These are phyloP conservation scores for Trypanosoma congolense DNA, from an alignment of 208 protist genomes.

Conservation along the genomic window DNA sequence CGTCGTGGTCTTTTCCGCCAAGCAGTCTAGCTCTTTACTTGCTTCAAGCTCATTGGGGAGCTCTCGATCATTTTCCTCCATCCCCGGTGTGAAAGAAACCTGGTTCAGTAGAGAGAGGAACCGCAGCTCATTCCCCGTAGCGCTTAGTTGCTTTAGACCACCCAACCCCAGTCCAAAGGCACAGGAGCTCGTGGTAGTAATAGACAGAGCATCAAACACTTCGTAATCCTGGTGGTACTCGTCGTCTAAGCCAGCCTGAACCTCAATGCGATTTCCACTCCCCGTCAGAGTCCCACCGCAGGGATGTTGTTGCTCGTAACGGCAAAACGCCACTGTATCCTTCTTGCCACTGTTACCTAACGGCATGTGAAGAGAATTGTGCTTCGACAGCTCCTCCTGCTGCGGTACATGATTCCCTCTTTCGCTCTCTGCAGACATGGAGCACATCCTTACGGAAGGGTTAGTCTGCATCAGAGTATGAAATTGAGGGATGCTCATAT, in stretches of 20 bases:
- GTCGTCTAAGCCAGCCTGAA: slow-evolving; percentile 28
- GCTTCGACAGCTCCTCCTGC: too few species aligned
- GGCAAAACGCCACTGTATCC: not conserved
- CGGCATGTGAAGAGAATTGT: too few species aligned
- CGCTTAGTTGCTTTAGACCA: slow-evolving; percentile 20
- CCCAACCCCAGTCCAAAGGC: slow-evolving; percentile 41
- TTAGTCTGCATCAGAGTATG: too few species aligned
- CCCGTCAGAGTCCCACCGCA: not conserved
- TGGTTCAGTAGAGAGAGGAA: not conserved
- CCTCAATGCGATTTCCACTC: not conserved
- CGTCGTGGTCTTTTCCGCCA: too few species aligned
- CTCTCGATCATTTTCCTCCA: not conserved
- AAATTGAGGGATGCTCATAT: not conserved
- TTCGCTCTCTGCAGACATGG: too few species aligned
- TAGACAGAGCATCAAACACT: slow-evolving; percentile 41
- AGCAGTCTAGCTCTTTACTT: not conserved
- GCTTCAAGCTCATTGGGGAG: not conserved
- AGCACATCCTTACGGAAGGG: too few species aligned
- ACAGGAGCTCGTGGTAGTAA: slow-evolving; percentile 51
- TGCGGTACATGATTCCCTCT: too few species aligned
- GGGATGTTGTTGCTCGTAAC: not conserved
- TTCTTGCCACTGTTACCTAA: too few species aligned
- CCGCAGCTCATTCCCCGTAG: not conserved
- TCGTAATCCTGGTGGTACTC: slow-evolving; percentile 50
- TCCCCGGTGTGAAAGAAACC: not conserved